phyloP scores from a whole-genome alignment of 495 filamentous ascomycete species.

The Eremomyces bilateralis region DNA sequence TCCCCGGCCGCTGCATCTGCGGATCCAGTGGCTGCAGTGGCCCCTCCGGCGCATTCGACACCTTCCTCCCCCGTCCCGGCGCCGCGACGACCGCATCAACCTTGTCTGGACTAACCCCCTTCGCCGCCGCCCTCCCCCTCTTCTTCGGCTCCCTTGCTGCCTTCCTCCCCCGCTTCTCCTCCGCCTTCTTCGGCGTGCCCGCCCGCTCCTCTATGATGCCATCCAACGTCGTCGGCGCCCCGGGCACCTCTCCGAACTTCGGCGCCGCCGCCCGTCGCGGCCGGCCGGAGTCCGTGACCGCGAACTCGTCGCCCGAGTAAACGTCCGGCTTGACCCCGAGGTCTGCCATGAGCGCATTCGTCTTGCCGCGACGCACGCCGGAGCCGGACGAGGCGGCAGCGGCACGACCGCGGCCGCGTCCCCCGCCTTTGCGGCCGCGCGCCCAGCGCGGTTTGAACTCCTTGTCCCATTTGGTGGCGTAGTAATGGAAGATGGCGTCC shows the following conservation, averaged over 20 bases:
- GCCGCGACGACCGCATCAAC: background rate
- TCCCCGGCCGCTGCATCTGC: background rate
- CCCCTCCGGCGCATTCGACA: background rate
- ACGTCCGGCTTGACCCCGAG: constrained; percentile 31
- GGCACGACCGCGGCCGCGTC: constrained; percentile 31
- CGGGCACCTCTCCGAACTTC: constrained; percentile 35
- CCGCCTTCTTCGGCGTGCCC: constrained; percentile 6
- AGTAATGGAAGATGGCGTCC: constrained; percentile 87
- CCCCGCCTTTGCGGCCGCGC: constrained; percentile 41
- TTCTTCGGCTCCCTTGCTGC: constrained; percentile 9
- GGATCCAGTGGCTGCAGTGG: background rate
- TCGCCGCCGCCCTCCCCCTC: constrained; percentile 7
- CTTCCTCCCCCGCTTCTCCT: constrained; percentile 12
- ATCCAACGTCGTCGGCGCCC: constrained; percentile 14
- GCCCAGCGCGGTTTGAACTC: constrained; percentile 45
- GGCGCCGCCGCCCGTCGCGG: constrained; percentile 50
- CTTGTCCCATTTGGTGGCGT: constrained; percentile 68
- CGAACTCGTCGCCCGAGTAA: constrained; percentile 26
- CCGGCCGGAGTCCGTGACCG: constrained; percentile 45
- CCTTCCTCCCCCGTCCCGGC: constrained; percentile 3
- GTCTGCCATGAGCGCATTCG: constrained; percentile 56
- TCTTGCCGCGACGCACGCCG: constrained; percentile 39
- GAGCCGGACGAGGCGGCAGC: constrained; percentile 21
- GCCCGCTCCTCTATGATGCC: constrained; percentile 14
- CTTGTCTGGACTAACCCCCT: constrained; percentile 9